phyloP scores from a whole-genome alignment of 352 stramenopile species.

The Globisporangium canariense region DNA sequence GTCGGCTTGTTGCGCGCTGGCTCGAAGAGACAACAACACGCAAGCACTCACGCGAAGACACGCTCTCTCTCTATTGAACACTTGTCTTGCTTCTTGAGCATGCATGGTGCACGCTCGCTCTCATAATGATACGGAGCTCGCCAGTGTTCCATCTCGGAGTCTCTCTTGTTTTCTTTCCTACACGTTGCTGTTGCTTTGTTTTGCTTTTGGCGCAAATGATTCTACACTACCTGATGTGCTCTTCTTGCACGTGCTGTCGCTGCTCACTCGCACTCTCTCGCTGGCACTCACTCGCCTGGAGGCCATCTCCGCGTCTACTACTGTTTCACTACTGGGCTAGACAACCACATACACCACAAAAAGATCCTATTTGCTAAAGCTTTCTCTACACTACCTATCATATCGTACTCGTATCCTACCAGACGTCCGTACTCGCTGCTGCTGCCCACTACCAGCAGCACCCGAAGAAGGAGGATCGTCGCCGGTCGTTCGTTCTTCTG shows the following conservation, averaged over 20 bases:
- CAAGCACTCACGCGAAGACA: not conserved
- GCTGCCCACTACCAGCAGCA: not conserved
- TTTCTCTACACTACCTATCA: constrained; percentile 21
- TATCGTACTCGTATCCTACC: constrained; percentile 17
- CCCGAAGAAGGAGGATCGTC: not conserved
- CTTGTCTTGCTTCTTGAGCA: not conserved
- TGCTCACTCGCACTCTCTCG: constrained; percentile 5
- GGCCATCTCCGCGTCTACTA: constrained; percentile 8
- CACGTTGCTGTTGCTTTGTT: not conserved
- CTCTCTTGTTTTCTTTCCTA: constrained; percentile 9
- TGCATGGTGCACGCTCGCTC: not conserved
- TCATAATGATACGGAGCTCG: constrained; percentile 5
- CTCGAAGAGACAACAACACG: not conserved
- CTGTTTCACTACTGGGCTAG: constrained; percentile 11
- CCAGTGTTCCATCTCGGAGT: not conserved
- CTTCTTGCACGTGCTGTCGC: constrained; percentile 7
- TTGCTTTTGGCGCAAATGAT: constrained; percentile 8
- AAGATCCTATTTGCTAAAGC: constrained; percentile 20
- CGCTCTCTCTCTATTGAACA: not conserved
- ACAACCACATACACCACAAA: constrained; percentile 16
- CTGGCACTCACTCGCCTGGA: not conserved
- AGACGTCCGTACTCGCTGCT: constrained; percentile 10
- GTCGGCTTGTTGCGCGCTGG: constrained; percentile 3
- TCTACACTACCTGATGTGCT: constrained; percentile 1
- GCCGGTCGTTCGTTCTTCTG: not conserved